A percentile compares a stretch with the other conserved stretches of the same genome.
phyloP scores from a whole-genome alignment of 805 yeast genomes.

The Schizosaccharomyces lindneri region DNA sequence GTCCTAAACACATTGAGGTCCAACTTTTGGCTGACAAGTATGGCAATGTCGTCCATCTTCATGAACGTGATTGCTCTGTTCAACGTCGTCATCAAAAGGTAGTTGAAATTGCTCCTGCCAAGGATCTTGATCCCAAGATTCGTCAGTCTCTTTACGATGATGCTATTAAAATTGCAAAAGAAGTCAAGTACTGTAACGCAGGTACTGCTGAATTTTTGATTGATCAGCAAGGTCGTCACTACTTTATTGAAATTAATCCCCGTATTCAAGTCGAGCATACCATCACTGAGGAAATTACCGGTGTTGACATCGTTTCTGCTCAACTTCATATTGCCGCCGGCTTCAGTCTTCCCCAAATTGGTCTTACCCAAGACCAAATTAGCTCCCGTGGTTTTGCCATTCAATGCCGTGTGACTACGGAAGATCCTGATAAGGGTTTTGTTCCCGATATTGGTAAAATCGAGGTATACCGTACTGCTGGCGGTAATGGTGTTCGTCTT shows the following conservation, averaged over 20 bases:
- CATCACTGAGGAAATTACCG: constrained; percentile 94
- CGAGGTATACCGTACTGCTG: constrained; percentile 92
- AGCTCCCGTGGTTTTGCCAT: constrained; percentile 94
- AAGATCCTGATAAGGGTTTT: constrained; percentile 87
- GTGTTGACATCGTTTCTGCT: constrained; percentile 92
- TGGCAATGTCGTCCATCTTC: constrained; percentile 85
- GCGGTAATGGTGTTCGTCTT: constrained; percentile 96
- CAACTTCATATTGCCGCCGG: constrained; percentile 98
- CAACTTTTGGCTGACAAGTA: constrained; percentile 80
- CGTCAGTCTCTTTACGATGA: constrained; percentile 84
- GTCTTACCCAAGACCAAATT: constrained; percentile 79
- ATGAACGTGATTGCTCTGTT: constrained; percentile 97
- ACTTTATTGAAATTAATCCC: constrained; percentile 94
- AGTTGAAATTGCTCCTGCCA: constrained; percentile 94
- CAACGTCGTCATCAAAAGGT: constrained; percentile 98
- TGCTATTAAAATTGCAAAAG: constrained; percentile 75
- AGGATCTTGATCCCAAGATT: constrained; percentile 55
- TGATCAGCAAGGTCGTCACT: constrained; percentile 79
- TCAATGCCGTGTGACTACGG: constrained; percentile 97
- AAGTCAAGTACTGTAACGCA: constrained; percentile 82
- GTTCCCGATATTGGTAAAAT: constrained; percentile 97
- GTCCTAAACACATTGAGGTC: constrained; percentile 93
- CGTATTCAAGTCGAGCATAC: constrained; percentile 96
- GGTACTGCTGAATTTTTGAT: constrained; percentile 97
- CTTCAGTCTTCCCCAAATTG: constrained; percentile 75